Evolutionary conservation across 2,329 filamentous ascomycete species (phyloP), one percentile per base, ranked within the genome.

Genomic region (Orbilia oligospora): DNA sequence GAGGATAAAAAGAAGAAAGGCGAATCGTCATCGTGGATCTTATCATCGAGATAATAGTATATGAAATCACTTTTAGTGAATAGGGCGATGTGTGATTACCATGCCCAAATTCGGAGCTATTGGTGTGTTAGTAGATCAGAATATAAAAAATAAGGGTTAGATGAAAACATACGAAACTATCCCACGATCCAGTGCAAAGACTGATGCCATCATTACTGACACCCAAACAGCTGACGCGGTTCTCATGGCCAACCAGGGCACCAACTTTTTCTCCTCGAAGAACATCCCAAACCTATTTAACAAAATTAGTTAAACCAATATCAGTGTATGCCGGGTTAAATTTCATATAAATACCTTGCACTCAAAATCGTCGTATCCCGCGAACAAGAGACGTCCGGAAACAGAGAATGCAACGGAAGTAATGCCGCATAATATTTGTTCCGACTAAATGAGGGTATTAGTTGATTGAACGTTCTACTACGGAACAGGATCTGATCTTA

Each of bases 191-290:
- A 84, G 96, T 99, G 90, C 96, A 98, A 87, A 99, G 88, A 88
- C 95, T 98, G 87, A 98, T 97, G 80, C 95, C 96, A 84, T 99
- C 96, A 85, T 98, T 98, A 88, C 95, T 98, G 83, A 99, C 96
- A 81, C 96, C 96, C 84, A 99, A 87, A 86, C 96, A 99, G 89
- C 95, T 98, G 84, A 99, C 96, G 82, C 96, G 92, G 88, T 99
- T 99, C 86, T 98, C 95, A 86, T 99, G 96, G 83, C 96, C 96
- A 83, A 97, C 95, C 77, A 99, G 89, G 71, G 94, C 97, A 84
- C 96, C 96, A 81, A 99, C 94, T 87, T 97, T 97, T 85, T 99
- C 96, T 80, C 95, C 96, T 81, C 96, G 92, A 71, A 97, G 93
- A 80, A 97, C 91, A 86, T 99, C 96, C 96, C 96, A 99, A 79